A percentile compares a stretch with the other conserved stretches of the same genome.
phyloP scores from a whole-genome alignment of 257 asterid genomes.

The Solanum paucissectum region DNA sequence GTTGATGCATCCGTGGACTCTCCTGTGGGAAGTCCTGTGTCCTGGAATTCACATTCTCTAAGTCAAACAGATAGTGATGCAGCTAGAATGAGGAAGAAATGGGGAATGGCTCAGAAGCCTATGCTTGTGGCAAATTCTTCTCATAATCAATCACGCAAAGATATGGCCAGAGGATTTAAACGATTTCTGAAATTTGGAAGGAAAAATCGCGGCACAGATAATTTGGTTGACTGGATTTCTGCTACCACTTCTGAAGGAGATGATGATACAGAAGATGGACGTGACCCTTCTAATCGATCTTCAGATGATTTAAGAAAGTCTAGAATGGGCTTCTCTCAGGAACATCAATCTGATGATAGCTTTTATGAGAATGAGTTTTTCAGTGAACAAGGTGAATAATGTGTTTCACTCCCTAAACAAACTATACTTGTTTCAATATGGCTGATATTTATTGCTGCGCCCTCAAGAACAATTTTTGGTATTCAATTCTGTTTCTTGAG shows the following conservation, averaged over 20 bases:
- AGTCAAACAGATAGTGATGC: conserved; percentile 64
- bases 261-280: conserved; percentile 84
- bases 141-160: conserved; percentile 50
- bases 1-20: conserved; percentile 60
- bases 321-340: conserved; percentile 71
- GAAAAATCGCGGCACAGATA: conserved; percentile 68
- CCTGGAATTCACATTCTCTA: conserved; percentile 68
- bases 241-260: conserved; percentile 98
- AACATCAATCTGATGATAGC: conserved; percentile 66
- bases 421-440: not conserved
- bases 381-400: conserved; percentile 51
- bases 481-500: not conserved
- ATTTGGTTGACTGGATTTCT: conserved; percentile 79
- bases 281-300: conserved; percentile 57
- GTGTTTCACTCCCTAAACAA: not conserved
- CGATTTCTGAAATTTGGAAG: conserved; percentile 77
- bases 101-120: conserved; percentile 81
- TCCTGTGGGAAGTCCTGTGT: conserved; percentile 73
- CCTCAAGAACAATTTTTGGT: not conserved
- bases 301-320: conserved; percentile 81
- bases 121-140: conserved; percentile 41
- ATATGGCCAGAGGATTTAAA: conserved; percentile 73
- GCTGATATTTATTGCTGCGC: not conserved
- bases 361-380: conserved; percentile 56
- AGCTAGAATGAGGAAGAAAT: conserved; percentile 80